phyloP scores from a whole-genome alignment of 345 rosid species.

The Brassica juncea region DNA sequence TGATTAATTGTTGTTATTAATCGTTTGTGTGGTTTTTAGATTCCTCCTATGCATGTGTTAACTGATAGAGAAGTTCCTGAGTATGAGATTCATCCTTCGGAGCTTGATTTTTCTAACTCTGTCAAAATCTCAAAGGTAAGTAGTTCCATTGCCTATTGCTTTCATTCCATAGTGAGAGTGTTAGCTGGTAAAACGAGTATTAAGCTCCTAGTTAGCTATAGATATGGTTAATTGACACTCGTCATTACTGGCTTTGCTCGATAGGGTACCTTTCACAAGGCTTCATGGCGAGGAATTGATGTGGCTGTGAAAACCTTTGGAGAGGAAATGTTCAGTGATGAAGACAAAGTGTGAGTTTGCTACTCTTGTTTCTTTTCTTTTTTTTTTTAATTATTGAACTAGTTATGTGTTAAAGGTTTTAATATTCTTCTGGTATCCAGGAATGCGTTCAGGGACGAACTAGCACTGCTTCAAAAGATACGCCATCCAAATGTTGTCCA shows the following conservation, averaged over 20 bases:
- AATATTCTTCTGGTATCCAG: slow-evolving; percentile 43
- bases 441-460: slow-evolving; percentile 81
- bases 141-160: background rate
- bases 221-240: slow-evolving; percentile 11
- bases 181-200: background rate
- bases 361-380: background rate
- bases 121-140: slow-evolving; percentile 71
- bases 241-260: background rate
- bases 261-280: slow-evolving; percentile 80
- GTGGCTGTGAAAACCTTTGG: slow-evolving; percentile 83
- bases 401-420: slow-evolving; percentile 5
- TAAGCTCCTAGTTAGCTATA: background rate
- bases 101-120: slow-evolving; percentile 78
- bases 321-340: slow-evolving; percentile 71
- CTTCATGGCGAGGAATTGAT: slow-evolving; percentile 80
- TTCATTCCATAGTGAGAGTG: slow-evolving; percentile 2
- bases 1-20: slow-evolving; percentile 3
- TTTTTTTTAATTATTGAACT: background rate
- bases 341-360: slow-evolving; percentile 73
- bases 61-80: slow-evolving; percentile 76
- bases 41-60: slow-evolving; percentile 78
- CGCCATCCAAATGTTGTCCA: slow-evolving; percentile 90
- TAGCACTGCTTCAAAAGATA: slow-evolving; percentile 76
- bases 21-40: slow-evolving; percentile 36
- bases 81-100: slow-evolving; percentile 70